Conservation (phyloP, 2,329 filamentous ascomycete species). For the Verticillium klebahnii region DNA sequence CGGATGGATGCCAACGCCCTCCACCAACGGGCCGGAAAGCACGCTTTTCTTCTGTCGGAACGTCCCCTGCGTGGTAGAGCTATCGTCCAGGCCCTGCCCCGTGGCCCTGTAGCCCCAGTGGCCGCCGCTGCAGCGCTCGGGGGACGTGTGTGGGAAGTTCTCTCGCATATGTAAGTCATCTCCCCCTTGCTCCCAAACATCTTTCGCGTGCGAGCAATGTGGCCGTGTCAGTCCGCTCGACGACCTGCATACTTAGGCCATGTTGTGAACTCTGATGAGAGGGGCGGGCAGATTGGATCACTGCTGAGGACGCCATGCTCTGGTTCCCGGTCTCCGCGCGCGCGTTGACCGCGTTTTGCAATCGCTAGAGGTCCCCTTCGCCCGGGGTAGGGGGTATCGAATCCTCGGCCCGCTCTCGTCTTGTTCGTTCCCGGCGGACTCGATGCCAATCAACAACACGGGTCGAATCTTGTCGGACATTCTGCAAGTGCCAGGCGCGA, state of each 20-base stretch:
- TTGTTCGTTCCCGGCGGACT: neutral
- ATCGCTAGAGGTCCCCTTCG: too few species aligned
- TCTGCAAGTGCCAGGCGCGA: neutral
- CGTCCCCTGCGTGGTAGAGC: neutral
- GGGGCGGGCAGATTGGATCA: too few species aligned
- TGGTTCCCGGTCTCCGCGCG: too few species aligned
- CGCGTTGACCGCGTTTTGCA: too few species aligned
- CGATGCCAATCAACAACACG: neutral
- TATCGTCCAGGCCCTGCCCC: neutral
- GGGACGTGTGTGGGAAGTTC: neutral
- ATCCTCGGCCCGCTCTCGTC: too few species aligned
- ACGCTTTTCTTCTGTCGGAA: slow-evolving; percentile 1
- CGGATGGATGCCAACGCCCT: neutral
- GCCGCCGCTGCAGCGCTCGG: neutral
- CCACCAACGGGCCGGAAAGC: neutral
- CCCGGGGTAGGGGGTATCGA: too few species aligned
- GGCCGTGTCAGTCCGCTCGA: neutral
- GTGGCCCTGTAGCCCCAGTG: neutral
- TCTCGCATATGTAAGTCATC: slow-evolving; percentile 13
- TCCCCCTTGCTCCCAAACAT: neutral
- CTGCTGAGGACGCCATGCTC: too few species aligned
- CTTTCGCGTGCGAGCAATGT: neutral
- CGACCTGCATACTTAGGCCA: neutral
- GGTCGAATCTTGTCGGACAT: neutral
- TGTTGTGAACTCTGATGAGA: too few species aligned